Percentiles rank a stretch among this genome's conserved stretches.
Conservation (phyloP, 75 land plant genomes). For the Cunninghamia lanceolata region DNA sequence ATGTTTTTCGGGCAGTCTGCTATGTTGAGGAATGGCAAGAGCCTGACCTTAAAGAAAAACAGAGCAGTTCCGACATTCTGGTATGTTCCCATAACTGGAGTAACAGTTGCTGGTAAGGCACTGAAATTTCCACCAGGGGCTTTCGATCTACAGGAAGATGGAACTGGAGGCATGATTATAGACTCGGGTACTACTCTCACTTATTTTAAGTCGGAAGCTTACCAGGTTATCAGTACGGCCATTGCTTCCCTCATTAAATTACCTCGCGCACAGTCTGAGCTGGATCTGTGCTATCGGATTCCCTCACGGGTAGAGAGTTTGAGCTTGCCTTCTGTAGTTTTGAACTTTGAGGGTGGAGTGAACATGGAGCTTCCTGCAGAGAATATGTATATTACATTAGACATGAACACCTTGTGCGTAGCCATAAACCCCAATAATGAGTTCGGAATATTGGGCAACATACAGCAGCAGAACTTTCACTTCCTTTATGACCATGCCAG, state of each 20-base stretch:
- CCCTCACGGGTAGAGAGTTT: no score
- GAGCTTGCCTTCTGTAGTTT: background rate
- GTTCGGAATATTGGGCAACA: no score
- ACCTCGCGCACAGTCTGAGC: no score
- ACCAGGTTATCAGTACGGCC: background rate
- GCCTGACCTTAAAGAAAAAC: background rate
- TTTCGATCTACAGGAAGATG: background rate
- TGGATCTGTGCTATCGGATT: background rate
- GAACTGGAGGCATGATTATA: background rate
- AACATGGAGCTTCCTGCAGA: background rate
- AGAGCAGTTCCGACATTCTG: background rate
- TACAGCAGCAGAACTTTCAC: no score
- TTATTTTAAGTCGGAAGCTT: background rate
- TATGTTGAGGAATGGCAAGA: background rate
- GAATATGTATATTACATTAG: no score
- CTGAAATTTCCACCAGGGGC: background rate
- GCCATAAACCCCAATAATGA: no score
- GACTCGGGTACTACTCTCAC: background rate
- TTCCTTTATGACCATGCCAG: no score
- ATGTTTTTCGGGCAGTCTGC: background rate
- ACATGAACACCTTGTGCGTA: no score
- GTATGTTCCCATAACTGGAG: background rate
- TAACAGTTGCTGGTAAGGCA: background rate
- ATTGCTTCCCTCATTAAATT: background rate
- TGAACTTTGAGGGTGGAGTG: background rate